Evolutionary conservation across 805 yeast genomes (phyloP).

Genomic region (Kazachstania martiniae): DNA sequence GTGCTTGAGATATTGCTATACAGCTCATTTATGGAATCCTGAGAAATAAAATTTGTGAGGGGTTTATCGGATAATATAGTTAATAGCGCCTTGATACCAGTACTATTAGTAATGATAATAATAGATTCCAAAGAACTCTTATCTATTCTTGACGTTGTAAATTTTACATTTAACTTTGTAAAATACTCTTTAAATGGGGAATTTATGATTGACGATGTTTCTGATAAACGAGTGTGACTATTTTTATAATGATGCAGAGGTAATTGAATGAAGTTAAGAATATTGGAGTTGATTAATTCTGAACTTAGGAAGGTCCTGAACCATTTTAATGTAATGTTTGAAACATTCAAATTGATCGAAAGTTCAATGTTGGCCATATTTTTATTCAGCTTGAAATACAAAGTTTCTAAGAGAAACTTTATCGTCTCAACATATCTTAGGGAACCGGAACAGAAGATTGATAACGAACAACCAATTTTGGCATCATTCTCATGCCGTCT

Average conservation of each 20-base stretch:
- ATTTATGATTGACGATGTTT: constrained; percentile 4
- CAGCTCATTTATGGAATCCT: constrained; percentile 22
- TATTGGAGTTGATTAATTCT: constrained; percentile 8
- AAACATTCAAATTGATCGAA: constrained; percentile 16
- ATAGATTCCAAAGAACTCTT: constrained; percentile 14
- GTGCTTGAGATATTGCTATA: constrained; percentile 8
- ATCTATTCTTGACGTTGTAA: constrained; percentile 5
- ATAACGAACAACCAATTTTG: constrained; percentile 1
- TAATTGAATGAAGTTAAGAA: constrained; percentile 12
- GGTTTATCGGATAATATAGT: constrained; percentile 28
- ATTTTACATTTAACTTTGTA: constrained; percentile 17
- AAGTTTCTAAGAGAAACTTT: constrained; percentile 20
- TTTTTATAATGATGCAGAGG: background rate
- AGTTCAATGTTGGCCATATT: constrained; percentile 8
- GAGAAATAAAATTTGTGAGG: constrained; percentile 19
- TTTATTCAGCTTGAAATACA: constrained; percentile 10
- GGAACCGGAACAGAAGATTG: constrained; percentile 23
- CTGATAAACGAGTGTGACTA: background rate
- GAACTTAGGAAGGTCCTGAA: constrained; percentile 20
- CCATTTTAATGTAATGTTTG: constrained; percentile 25
- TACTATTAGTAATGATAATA: constrained; percentile 23
- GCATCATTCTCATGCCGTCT: too few species aligned
- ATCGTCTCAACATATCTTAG: constrained; percentile 27
- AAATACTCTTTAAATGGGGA: constrained; percentile 28
- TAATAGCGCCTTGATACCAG: constrained; percentile 27